Evolutionary conservation across 805 yeast genomes (phyloP).

Genomic region (Candida golubevii): DNA sequence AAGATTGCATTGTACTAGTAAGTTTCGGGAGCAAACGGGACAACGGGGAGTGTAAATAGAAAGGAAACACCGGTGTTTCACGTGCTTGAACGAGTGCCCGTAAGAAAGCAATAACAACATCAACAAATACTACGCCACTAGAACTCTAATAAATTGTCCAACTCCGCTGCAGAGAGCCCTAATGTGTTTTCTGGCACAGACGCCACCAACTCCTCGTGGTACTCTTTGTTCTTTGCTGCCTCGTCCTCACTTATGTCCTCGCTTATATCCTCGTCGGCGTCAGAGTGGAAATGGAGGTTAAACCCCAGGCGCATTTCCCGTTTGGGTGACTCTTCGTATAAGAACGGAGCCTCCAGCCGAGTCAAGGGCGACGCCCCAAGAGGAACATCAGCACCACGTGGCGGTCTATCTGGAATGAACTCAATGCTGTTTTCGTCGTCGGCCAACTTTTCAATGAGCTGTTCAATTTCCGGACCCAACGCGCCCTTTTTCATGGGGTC

Average conservation of each 20-base stretch:
- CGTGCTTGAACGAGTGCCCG: no score
- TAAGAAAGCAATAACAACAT: no score
- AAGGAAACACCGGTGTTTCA: no score
- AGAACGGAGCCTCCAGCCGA: conserved; percentile 15
- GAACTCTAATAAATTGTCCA: conserved; percentile 34
- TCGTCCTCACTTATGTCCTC: conserved; percentile 2
- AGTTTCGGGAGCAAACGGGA: no score
- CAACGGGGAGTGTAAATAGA: no score
- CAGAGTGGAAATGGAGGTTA: conserved; percentile 21
- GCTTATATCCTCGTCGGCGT: conserved; percentile 10
- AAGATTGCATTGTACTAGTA: no score
- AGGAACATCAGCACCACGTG: conserved; percentile 13
- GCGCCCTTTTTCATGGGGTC: conserved; percentile 29
- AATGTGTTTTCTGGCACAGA: conserved; percentile 14
- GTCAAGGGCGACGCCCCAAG: conserved; percentile 28
- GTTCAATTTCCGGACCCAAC: conserved; percentile 1
- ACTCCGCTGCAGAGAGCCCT: conserved; percentile 33
- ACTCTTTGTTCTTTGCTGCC: conserved; percentile 5
- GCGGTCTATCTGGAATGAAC: conserved; percentile 35
- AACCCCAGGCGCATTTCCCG: conserved; percentile 14
- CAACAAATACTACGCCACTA: conserved; percentile 1
- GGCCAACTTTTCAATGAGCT: conserved; percentile 19
- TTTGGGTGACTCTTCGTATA: conserved; percentile 21
- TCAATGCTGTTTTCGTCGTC: conserved; percentile 45
- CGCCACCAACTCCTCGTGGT: conserved; percentile 6